Base-by-base conservation (phyloP, 164 flowering plant genomes). In the Akebia trifoliata region DNA sequence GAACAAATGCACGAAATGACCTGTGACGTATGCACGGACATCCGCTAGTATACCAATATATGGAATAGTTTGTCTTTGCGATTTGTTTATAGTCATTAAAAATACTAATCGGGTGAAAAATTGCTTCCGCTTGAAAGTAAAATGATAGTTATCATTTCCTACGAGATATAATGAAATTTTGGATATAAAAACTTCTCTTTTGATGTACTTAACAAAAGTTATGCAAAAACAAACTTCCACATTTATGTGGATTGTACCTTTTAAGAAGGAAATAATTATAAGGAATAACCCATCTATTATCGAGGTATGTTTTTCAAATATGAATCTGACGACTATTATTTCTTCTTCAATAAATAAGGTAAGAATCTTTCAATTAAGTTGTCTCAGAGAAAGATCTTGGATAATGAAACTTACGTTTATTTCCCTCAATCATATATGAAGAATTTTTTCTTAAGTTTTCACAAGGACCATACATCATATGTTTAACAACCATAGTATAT, bases 241-340 rank as follows among this genome's bases (percentile, higher is more conserved):
- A 54, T 54, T 54, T 4, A 25, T 21, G 12, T 54, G 57, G 37
- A 24, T 37, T 25, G 24, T 22, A 37, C 14, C 12, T 54, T 0
- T 24, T 26, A 1, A 67, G 37, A 5, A 74, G 20, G 6, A 43
- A 56, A 4, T 55, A 56, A 46, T 71, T 70, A 38, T 69, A 67
- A 1, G 77, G 74, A 1, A 74, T 20, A 20, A 74, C 63, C 66
- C 66, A 64, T 0, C 56, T 3, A 31, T 74, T 71, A 38, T 74
- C 69, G 3, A 63, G 29, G 5, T 2, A 18, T 12, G 10, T 20
- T 0, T 22, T 25, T 11, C 54, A 22, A 14, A 54, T 32, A 8
- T 30, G 8, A 0, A 15, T 25, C 1, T 4, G 1, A 4, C 29
- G 8, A 0, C 57, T 50, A 42, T 40, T 22, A 36, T 50, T 30